Evolutionary conservation across 345 rosid species (phyloP), one percentile per base, ranked within the genome.

Genomic region (Eucalyptus tenuipes): DNA sequence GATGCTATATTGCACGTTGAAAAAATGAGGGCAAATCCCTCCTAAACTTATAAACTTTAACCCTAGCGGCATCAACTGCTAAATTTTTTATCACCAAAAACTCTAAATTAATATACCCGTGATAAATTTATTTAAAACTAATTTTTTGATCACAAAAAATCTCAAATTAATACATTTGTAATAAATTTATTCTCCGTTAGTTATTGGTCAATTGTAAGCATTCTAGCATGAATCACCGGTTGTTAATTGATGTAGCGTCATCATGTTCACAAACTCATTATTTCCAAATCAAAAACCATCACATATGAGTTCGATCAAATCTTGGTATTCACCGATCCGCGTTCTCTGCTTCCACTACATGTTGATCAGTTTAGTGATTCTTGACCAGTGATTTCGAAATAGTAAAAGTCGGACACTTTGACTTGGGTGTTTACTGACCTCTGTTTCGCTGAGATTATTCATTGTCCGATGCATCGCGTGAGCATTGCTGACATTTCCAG

Each of bases 21-120:
- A 15, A 64, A 64, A 64, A 29, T 64, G n/a, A 64, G 75, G 75
- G 75, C 75, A n/a, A 14, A 64, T n/a, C 75, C 17, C 75, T 8
- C 18, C 75, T 20, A 4, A 64, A 15, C 40, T 64, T n/a, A 64
- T n/a, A 64, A 15, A 64, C 40, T 64, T 4, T 64, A 64, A 16
- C 17, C 11, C 40, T 0, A n/a, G 75, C 14, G 40, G 4, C 10
- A n/a, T 6, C 2, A 64, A n/a, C 0, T 64, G 0, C 40, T 15
- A 5, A 64, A 64, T 15, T 64, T 64, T 64, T 33, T 0, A 64
- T 3, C 27, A 8, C 79, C 22, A 66, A 31, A 31, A 31, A 17
- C 22, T 66, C 37, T 31, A 33, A 15, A 15, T 18, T 18, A 52
- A 1, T 52, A 52, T 52, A 18, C 0, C 1, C 2, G 24, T 18